A percentile compares a stretch with the other conserved stretches of the same genome.
Evolutionary conservation across 2,329 filamentous ascomycete species (phyloP).

Genomic region (Diplodia mutila): DNA sequence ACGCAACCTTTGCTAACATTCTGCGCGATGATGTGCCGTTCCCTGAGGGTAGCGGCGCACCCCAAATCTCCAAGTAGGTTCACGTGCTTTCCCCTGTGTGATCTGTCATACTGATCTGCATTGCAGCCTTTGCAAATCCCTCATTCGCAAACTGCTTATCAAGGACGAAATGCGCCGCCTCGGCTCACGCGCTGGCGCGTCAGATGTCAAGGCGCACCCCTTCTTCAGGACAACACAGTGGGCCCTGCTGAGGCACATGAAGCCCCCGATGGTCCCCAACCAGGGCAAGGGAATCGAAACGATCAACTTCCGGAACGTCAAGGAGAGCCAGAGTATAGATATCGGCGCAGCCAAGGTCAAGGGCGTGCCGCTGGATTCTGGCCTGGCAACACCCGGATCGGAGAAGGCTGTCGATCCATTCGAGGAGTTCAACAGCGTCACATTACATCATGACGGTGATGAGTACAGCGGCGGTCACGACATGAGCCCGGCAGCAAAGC

Average conservation of each 20-base stretch:
- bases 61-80: slow-evolving; percentile 87
- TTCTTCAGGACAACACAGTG: slow-evolving; percentile 97
- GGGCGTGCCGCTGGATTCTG: slow-evolving; percentile 85
- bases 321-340: slow-evolving; percentile 95
- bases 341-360: slow-evolving; percentile 63
- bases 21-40: slow-evolving; percentile 94
- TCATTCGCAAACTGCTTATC: slow-evolving; percentile 95
- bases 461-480: slow-evolving; percentile 47
- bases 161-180: slow-evolving; percentile 95
- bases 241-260: slow-evolving; percentile 96
- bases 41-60: slow-evolving; percentile 81
- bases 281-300: slow-evolving; percentile 90
- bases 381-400: slow-evolving; percentile 79
- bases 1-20: slow-evolving; percentile 97
- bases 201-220: slow-evolving; percentile 92
- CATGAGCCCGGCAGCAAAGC: slow-evolving; percentile 8
- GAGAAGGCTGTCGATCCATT: slow-evolving; percentile 83
- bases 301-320: slow-evolving; percentile 96
- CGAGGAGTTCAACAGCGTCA: slow-evolving; percentile 98
- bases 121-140: slow-evolving; percentile 84
- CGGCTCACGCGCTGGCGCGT: slow-evolving; percentile 91
- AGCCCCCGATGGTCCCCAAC: slow-evolving; percentile 93
- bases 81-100: neutral
- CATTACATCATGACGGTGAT: slow-evolving; percentile 93
- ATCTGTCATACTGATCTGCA: neutral